Evolutionary conservation across 2,329 filamentous ascomycete genomes (phyloP), one percentile per base, ranked within the genome.

Genomic region (Acephala macrosclerotiorum): DNA sequence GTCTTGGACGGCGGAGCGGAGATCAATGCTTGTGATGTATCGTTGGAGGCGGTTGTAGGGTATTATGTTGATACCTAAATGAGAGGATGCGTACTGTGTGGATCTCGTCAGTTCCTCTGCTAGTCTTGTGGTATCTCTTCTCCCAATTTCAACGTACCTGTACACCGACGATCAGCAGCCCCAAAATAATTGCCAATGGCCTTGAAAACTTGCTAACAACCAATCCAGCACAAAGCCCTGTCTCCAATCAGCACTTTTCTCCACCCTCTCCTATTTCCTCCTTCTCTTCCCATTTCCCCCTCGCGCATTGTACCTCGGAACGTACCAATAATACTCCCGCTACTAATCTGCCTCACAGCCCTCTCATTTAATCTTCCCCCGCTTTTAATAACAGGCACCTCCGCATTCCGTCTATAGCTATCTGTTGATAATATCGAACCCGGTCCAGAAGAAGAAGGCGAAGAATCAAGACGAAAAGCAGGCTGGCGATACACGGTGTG

Each of bases 191-290:
- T 1, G 90, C 89, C 57, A 94, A 79, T 1, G 89, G 87, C 74
- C 87, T 87, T 9, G 90, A 93, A 76, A 94, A 93, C 18, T 90
- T 80, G 65, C 88, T 88, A 29, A 94, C 83, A 0, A 89, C 79
- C 36, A 94, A 59, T 2, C 75, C 73, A 7, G 72, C 67, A 64
- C 72, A 72, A 35, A 75, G 35, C 22, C 72, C 73, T 73, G 59
- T 51, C 6, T 33, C 14, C 33, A 38, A 26, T 57, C 33, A 35
- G 35, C 25, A 36, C 16, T 57, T 29, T 16, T 20, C 16, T 16
- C 49, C 42, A 14, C 2, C 14, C 26, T 14, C 40, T 49, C 26
- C 22, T 12, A n/a, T n/a, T n/a, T n/a, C n/a, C n/a, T n/a, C n/a
- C n/a, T n/a, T n/a, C n/a, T n/a, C n/a, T n/a, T n/a, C n/a, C n/a